Evolutionary conservation across 208 protist genomes (phyloP).

Genomic region (Wallacemonas sp.): DNA sequence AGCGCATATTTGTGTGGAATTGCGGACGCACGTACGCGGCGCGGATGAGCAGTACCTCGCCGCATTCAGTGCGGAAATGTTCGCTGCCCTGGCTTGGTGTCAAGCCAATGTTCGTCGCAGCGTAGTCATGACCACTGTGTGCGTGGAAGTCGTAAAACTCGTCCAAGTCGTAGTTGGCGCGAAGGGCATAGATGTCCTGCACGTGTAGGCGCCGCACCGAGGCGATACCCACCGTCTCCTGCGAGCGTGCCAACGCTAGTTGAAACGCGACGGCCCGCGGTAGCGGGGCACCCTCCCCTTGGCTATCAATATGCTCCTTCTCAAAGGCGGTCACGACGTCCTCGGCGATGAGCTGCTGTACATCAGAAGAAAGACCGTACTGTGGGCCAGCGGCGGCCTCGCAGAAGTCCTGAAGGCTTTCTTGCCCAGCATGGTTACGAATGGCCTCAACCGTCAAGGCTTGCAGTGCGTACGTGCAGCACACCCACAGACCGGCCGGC

Average conservation of each 20-base stretch:
- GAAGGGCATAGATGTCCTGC: slow-evolving; percentile 79
- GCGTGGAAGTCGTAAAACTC: slow-evolving; percentile 76
- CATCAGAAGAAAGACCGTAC: slow-evolving; percentile 19
- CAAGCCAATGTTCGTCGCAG: slow-evolving; percentile 57
- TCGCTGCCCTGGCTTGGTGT: slow-evolving; percentile 29
- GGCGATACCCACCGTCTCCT: slow-evolving; percentile 57
- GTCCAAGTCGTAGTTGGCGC: slow-evolving; percentile 88
- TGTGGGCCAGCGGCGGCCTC: not conserved
- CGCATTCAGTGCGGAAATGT: slow-evolving; percentile 42
- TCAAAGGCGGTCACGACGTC: slow-evolving; percentile 29
- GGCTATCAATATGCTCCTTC: slow-evolving; percentile 20
- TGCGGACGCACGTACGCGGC: slow-evolving; percentile 66
- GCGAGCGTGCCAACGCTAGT: slow-evolving; percentile 18
- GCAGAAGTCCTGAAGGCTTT: slow-evolving; percentile 26
- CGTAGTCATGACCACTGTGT: slow-evolving; percentile 54
- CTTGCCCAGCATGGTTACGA: slow-evolving; percentile 15
- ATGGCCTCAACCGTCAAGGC: slow-evolving; percentile 15
- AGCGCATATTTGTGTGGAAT: slow-evolving; percentile 61
- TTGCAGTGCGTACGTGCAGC: slow-evolving; percentile 43
- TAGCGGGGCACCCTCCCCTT: not conserved
- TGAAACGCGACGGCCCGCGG: slow-evolving; percentile 26
- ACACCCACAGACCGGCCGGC: slow-evolving; percentile 81
- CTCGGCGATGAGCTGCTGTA: slow-evolving; percentile 18
- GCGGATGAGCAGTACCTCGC: slow-evolving; percentile 63
- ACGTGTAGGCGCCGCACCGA: slow-evolving; percentile 52